phyloP scores from a whole-genome alignment of 805 yeast genomes.

The Barnettozyma californica region DNA sequence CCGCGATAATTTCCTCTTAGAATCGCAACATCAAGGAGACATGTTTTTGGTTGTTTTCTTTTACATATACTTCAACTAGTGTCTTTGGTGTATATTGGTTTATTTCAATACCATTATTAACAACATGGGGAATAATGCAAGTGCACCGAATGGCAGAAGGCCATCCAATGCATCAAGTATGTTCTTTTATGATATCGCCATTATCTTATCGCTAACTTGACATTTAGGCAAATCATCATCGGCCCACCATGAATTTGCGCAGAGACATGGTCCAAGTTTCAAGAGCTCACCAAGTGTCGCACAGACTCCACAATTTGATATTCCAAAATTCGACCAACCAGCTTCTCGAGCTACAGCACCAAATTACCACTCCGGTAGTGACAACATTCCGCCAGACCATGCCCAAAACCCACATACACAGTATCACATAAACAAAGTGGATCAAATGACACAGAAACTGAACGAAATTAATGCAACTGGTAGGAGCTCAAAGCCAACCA shows the following conservation, averaged over 20 bases:
- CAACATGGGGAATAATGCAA: conserved; percentile 1
- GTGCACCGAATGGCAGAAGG: background rate
- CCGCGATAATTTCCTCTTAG: background rate
- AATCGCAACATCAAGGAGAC: background rate
- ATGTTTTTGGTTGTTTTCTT: background rate
- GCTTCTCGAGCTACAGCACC: background rate
- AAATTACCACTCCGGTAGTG: background rate
- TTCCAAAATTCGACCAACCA: background rate
- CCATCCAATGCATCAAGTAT: background rate
- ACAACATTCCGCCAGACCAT: background rate
- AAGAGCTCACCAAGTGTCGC: background rate
- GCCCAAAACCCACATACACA: background rate
- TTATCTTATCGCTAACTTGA: background rate
- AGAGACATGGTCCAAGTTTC: background rate
- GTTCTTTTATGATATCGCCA: background rate
- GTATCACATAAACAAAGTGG: background rate
- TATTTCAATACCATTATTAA: background rate
- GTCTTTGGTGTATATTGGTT: background rate
- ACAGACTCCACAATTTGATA: background rate
- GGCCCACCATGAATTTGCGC: background rate
- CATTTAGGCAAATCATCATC: background rate
- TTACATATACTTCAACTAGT: background rate
- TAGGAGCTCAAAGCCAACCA: conserved; percentile 1
- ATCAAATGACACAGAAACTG: background rate
- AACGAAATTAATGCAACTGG: conserved; percentile 1